Evolutionary conservation across 345 rosid species (phyloP), one percentile per base, ranked within the genome.

Genomic region (Acer campestre): DNA sequence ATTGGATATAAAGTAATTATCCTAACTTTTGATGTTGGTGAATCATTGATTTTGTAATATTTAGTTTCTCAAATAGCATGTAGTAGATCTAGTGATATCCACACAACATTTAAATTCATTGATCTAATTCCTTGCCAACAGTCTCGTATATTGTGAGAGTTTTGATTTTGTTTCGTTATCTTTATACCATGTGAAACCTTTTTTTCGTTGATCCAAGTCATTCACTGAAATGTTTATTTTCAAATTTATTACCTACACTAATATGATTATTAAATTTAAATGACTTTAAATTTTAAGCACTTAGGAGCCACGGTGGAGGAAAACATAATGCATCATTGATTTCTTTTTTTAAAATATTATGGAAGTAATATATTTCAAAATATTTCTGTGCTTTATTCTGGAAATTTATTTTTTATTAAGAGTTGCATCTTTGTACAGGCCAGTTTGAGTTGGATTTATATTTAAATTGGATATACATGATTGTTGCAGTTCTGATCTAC

Each of bases 401-500:
- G 42, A 20, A 16, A 23, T 49, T 13, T 18, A 2, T 44, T 63
- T 62, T 29, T 67, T 18, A 14, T 7, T 67, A 10, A 40, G 70
- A 7, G 10, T 25, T 49, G 6, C n/a, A 2, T 17, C 18, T 29
- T 71, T 18, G 20, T 42, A 20, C 8, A 46, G 10, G n/a, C 61
- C 68, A 27, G 12, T 14, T 63, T 44, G 58, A 22, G 31, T 61
- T 61, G 25, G 17, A 62, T 73, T 61, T 59, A 14, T 44, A 73
- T 61, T 42, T 2, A 42, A 56, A 64, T 40, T 51, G 3, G 67
- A 55, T 63, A 53, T 67, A 13, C 56, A 48, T 69, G 59, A 38
- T 82, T 76, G 70, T 86, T 70, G 84, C 90, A 96, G 99, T 79
- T 82, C 97, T 77, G 99, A 97, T 89, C 89, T 94, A 71, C 98